Evolutionary conservation across 352 stramenopile genomes (phyloP).

Genomic region (Pythium dissimile): DNA sequence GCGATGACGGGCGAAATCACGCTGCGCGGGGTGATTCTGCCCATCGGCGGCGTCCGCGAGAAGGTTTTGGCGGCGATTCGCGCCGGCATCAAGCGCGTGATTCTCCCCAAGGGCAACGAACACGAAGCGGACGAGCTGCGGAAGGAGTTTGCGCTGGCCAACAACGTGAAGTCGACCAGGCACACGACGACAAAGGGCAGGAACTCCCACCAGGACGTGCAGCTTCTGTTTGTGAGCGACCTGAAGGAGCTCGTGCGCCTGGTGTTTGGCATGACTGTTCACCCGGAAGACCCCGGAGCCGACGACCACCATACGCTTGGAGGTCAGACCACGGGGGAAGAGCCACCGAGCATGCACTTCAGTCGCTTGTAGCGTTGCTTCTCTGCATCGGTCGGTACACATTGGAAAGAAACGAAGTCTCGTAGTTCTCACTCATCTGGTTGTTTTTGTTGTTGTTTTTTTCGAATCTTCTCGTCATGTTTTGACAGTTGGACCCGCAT

Average conservation of each 20-base stretch:
- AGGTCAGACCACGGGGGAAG: slow-evolving; percentile 7
- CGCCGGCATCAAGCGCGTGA: slow-evolving; percentile 78
- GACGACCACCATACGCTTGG: slow-evolving; percentile 25
- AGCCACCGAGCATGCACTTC: slow-evolving; percentile 1
- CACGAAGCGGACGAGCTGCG: slow-evolving; percentile 68
- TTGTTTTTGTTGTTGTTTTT: slow-evolving; percentile 2
- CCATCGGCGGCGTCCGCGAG: slow-evolving; percentile 89
- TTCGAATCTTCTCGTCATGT: not conserved
- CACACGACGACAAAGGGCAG: slow-evolving; percentile 6
- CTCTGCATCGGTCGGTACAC: too few relatives aligned
- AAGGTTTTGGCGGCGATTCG: slow-evolving; percentile 87
- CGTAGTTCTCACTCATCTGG: not conserved
- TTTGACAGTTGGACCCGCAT: too few relatives aligned
- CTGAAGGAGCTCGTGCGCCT: slow-evolving; percentile 59
- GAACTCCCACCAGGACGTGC: slow-evolving; percentile 23
- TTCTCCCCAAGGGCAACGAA: slow-evolving; percentile 72
- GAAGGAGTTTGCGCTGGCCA: slow-evolving; percentile 44
- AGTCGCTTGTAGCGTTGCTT: slow-evolving; percentile 15
- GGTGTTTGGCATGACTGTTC: slow-evolving; percentile 65
- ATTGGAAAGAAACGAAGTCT: not conserved
- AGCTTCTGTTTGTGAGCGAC: slow-evolving; percentile 68
- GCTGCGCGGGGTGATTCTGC: slow-evolving; percentile 83
- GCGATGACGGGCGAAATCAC: slow-evolving; percentile 90
- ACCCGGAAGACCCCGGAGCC: slow-evolving; percentile 6
- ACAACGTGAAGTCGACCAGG: slow-evolving; percentile 15